Evolutionary conservation across 768 basidiomycete species (phyloP), one percentile per base, ranked within the genome.

Genomic region (Holtermannia corniformis): DNA sequence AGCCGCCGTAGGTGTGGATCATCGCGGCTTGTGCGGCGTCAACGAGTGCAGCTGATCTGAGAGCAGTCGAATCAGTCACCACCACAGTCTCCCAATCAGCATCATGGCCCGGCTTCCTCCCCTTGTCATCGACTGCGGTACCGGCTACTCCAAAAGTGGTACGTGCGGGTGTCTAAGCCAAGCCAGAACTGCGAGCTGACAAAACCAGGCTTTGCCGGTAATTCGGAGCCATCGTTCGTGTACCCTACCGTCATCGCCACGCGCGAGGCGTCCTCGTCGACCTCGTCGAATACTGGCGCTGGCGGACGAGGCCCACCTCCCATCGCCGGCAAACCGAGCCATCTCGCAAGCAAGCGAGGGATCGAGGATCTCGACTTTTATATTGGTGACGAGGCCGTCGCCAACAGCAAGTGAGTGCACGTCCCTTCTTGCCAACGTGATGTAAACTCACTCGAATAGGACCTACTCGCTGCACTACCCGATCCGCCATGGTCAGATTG

Each of bases 301-400:
- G 78, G 84, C 46, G 79, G 56, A 0, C 59, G 64, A 12, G 61
- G 65, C 37, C 71, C 72, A n/a, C 65, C 73, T 13, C 77, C 87
- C 19, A 76, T 91, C 44, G 86, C 89, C 23, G 75, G 81, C 40
- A 90, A 90, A 72, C 88, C 90, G 5, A 85, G 89, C 3, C 82
- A 92, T 74, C 82, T 96, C 44, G 93, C 93, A 2, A 87, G 87
- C 53, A 97, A 96, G 75, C 83, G 95, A 51, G 95, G 95, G 11
- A 85, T 97, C 32, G 95, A 99, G 73, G 95, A 99, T 73, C 85
- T 97, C 58, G 93, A 99, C 77, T 99, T 97, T 79, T 95, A 86
- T 79, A 99, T 99, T 75, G 95, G 95, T 55, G 91, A 97, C 68
- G 95, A 97, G 73, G 95, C 95, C 0, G 78, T 97, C 16, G 88